These are phyloP conservation scores for Fusarium abutilonis DNA, from an alignment of 2,329 filamentous ascomycete species.

Conservation along the genomic window DNA sequence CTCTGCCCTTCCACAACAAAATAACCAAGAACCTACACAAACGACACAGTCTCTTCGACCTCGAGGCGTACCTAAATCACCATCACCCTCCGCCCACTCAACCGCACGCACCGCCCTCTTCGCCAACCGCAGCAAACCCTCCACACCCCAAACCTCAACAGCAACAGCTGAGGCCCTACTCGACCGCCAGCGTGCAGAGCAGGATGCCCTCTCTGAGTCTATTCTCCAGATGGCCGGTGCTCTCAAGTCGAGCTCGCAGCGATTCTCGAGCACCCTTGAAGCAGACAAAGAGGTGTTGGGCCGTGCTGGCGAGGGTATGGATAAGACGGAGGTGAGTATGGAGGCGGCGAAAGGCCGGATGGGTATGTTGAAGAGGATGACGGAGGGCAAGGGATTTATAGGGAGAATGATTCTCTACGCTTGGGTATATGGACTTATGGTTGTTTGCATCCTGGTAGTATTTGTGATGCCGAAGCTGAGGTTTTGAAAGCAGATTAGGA, in stretches of 20 bases:
- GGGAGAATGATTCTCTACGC: slow-evolving; percentile 84
- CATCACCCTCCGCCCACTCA: slow-evolving; percentile 44
- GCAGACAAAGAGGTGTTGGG: slow-evolving; percentile 75
- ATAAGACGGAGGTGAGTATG: slow-evolving; percentile 79
- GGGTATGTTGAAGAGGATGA: slow-evolving; percentile 80
- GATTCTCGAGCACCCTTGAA: slow-evolving; percentile 77
- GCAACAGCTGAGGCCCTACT: slow-evolving; percentile 76
- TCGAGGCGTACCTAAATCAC: slow-evolving; percentile 42
- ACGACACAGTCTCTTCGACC: slow-evolving; percentile 51
- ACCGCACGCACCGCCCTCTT: slow-evolving; percentile 58
- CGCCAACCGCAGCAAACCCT: slow-evolving; percentile 52
- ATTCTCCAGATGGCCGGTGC: slow-evolving; percentile 82
- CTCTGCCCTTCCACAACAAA: slow-evolving; percentile 17
- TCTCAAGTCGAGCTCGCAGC: slow-evolving; percentile 78
- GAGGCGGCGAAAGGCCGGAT: slow-evolving; percentile 80
- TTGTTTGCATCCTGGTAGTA: slow-evolving; percentile 81
- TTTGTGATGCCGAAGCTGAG: slow-evolving; percentile 88
- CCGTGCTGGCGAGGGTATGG: slow-evolving; percentile 77
- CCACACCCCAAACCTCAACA: slow-evolving; percentile 53
- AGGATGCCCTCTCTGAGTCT: slow-evolving; percentile 82
- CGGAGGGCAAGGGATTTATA: slow-evolving; percentile 89
- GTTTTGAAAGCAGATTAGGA: slow-evolving; percentile 65
- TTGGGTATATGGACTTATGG: slow-evolving; percentile 83
- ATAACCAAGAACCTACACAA: slow-evolving; percentile 43
- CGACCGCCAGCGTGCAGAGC: slow-evolving; percentile 80